Evolutionary conservation across 306 rosid genomes (phyloP), one percentile per base, ranked within the genome.

Genomic region (Cucumis hystrix): DNA sequence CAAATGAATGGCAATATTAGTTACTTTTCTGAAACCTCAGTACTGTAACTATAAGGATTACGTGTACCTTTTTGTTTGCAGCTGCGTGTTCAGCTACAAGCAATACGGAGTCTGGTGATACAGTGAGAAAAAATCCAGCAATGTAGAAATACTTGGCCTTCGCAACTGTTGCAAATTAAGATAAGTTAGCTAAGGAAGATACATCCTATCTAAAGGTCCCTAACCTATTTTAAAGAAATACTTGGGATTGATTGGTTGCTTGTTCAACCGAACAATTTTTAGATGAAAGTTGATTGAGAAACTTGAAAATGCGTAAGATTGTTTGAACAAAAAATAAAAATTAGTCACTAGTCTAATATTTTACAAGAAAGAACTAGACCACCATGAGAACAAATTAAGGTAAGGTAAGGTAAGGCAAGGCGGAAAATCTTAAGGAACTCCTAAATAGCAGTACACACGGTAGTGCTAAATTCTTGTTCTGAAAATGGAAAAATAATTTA

Each of bases 81-180:
- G 93, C 93, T 43, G 99, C 97, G 79, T 92, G 97, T 77, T 86
- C 92, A 74, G 92, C 99, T 83, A 96, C 99, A 81, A 96, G 88
- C 65, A 81, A 96, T 41, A 91, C 90, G 79, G 98, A 90, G 9
- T 95, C 99, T 0, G 99, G 97, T 40, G 99, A 95, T 43, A 95
- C 99, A 2, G 99, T 91, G 61, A 92, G 95, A 87, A 95, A 95
- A 85, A 95, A 95, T 58, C 99, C 99, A 40, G 98, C 97, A 84
- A 95, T 95, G 66, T 95, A 95, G 88, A 30, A 81, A 82, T 88
- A 95, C 77, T 92, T 95, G 71, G 97, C 99, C 90, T 92, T 95
- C 65, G 92, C 97, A 78, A 96, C 99, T 95, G 85, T 81, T 70
- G 55, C 61, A 30, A 37, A 57, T 63, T 12, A 12, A 0, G 30